These are phyloP conservation scores for Babesia ovata DNA, from an alignment of 169 alveolate species.

Conservation along the genomic window DNA sequence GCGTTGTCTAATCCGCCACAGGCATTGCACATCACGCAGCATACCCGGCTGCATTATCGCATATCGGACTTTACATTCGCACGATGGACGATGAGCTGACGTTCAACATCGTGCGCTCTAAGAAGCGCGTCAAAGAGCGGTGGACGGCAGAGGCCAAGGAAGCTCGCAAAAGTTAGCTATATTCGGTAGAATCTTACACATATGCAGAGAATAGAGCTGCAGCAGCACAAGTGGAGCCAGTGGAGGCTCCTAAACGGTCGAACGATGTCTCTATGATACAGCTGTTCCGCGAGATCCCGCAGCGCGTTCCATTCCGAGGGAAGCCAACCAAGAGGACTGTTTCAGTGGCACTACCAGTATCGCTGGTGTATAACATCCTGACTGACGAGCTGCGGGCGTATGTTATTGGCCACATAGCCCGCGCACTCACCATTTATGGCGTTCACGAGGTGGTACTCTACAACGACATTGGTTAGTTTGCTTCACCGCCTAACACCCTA, in stretches of 20 bases:
- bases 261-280: constrained; percentile 26
- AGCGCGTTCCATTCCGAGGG: constrained; percentile 74
- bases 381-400: constrained; percentile 86
- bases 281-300: constrained; percentile 62
- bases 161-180: constrained; percentile 1
- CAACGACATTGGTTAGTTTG: constrained; percentile 80
- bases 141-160: neutral
- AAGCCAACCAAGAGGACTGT: constrained; percentile 75
- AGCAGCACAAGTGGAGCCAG: neutral
- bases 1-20: too few relatives aligned
- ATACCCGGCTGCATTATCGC: neutral
- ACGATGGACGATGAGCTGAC: constrained; percentile 25
- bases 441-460: constrained; percentile 92
- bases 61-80: neutral
- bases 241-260: neutral
- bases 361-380: constrained; percentile 80
- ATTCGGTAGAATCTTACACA: neutral
- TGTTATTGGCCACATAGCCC: constrained; percentile 90
- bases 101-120: constrained; percentile 19
- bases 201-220: neutral
- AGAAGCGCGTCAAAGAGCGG: constrained; percentile 10
- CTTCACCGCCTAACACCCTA: neutral
- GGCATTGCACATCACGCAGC: neutral
- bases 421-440: constrained; percentile 88
- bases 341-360: constrained; percentile 85